Conservation (phyloP, 768 basidiomycete species). For the Clitopilus passeckerianus region DNA sequence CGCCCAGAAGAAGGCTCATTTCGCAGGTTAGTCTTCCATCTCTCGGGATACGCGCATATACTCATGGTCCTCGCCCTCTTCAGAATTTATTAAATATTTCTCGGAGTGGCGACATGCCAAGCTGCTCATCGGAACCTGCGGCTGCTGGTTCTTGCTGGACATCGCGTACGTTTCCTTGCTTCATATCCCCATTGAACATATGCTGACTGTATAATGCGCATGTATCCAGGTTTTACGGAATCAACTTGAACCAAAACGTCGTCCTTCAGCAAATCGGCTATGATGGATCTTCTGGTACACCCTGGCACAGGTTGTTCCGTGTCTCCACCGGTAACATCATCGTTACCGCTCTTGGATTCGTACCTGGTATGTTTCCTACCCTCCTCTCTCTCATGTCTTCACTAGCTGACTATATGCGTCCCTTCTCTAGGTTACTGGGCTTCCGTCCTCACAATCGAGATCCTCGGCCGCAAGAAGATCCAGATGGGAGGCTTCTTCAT, state of each 20-base stretch:
- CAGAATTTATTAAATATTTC: conserved; percentile 68
- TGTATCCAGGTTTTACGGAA: conserved; percentile 60
- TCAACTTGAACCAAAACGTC: conserved; percentile 68
- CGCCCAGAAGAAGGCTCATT: conserved; percentile 44
- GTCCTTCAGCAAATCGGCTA: conserved; percentile 74
- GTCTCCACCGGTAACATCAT: conserved; percentile 66
- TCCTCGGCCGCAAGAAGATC: conserved; percentile 69
- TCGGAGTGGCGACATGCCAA: conserved; percentile 69
- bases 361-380: conserved; percentile 45
- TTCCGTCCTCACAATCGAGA: conserved; percentile 65
- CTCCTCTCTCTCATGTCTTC: background rate
- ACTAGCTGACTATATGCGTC: background rate
- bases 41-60: background rate
- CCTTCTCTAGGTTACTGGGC: conserved; percentile 59
- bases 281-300: conserved; percentile 48
- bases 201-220: background rate
- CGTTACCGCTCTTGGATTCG: conserved; percentile 70
- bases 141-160: conserved; percentile 75
- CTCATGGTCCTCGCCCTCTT: background rate
- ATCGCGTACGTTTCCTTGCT: conserved; percentile 41
- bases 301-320: conserved; percentile 65
- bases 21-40: conserved; percentile 30
- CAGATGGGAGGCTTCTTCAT: conserved; percentile 73
- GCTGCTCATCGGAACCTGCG: conserved; percentile 60
- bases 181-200: background rate